Base-by-base conservation (phyloP, 768 basidiomycete genomes). In the Hemileccinum rubropunctum region DNA sequence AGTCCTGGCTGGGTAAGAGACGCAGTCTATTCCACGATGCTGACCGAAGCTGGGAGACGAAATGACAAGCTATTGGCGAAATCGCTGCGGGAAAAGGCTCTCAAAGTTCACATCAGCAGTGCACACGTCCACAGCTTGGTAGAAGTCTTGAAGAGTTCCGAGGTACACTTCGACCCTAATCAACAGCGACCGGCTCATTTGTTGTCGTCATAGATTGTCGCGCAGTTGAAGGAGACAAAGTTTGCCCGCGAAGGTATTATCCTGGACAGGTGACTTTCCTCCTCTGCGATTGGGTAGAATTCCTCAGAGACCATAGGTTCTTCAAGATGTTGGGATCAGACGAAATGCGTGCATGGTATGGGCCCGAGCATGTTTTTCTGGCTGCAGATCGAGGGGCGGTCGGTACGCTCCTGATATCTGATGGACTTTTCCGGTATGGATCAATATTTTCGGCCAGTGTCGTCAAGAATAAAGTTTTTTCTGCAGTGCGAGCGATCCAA, bases 261-360 rank as follows among this genome's bases (percentile, higher is more conserved):
- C 68, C 75, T 98, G 3, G 95, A 98, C 65, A 94, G 78, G 94
- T 91, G 54, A 41, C 64, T 49, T 33, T 17, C 30, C 7, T 20
- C 4, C 27, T 45, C 20, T 30, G 39, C 8, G 15, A 28, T 47
- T 44, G 11, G 6, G 4, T 13, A 1, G 17, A 21, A 30, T 58
- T 30, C 27, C 38, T 48, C 26, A 49, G 41, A 13, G 5, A 1
- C 27, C 28, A 3, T 57, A 98, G 95, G 58, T 99, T 99, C 73
- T 94, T 94, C 74, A 99, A 98, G 69, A 98, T 95, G 93, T 80
- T 98, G 26, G 92, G 88, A 0, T 79, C 79, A 1, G 95, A 99
- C 59, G 95, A 98, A 66, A 84, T 95, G 75, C 80, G 97, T 47
- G 97, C 97, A 5, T 99, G 97, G 97, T 99, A 99, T 67, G 97